Base-by-base conservation (phyloP, 352 stramenopile species). In the Pilasporangium apinafurcum region DNA sequence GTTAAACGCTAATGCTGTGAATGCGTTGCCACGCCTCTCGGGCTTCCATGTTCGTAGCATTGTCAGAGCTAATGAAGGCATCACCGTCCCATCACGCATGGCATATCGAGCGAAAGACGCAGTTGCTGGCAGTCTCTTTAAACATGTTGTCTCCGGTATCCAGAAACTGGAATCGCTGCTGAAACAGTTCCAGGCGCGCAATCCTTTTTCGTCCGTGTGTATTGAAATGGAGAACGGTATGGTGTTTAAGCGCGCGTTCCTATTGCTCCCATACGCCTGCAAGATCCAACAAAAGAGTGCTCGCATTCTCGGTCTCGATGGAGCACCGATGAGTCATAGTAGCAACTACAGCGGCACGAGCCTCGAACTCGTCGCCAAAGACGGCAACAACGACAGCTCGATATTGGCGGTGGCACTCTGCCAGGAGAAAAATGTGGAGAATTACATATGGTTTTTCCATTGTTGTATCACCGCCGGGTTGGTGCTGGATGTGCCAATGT, bases 101-200 rank as follows among this genome's bases (percentile, higher is more conserved):
- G 62, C 62, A 0, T 71, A 70, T 8, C 53, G 61, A n/a, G 63
- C 56, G 8, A 60, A 66, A 24, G 44, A 63, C 22, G 51, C 48
- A 21, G 29, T 79, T 5, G 31, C 57, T 8, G 51, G 37, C 1
- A 53, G 32, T 7, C 65, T 66, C 24, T 30, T 65, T 17, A 63
- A 66, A 28, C 57, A 62, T 14, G 65, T 62, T 8, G 44, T 56
- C 1, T 48, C 53, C 16, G 63, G 62, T 3, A 59, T 72, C 35
- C 60, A 72, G 57, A 71, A 72, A 27, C 59, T 79, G 36, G 63
- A 73, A 54, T 79, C 61, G 22, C 35, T 79, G 29, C 29, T 79
- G 34, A 14, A 62, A 16, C 60, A 68, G 21, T 79, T 79, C 40
- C 56, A 66, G 34, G 45, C 48, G 32, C 38, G 69, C 8, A 76